These are phyloP conservation scores for Plasmodium falciparum DNA, from an alignment of 169 alveolate genomes.

Conservation along the genomic window DNA sequence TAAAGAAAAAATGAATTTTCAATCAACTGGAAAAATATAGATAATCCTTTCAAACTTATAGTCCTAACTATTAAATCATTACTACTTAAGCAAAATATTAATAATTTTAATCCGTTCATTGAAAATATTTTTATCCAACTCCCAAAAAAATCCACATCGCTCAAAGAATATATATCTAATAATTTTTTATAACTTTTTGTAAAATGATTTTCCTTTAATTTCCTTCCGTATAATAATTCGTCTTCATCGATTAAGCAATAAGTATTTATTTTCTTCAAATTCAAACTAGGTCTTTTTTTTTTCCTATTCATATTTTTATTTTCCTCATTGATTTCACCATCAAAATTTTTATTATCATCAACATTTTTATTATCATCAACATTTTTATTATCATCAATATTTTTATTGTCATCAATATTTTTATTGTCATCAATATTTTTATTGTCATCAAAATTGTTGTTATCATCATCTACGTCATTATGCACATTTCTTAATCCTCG, in stretches of 20 bases:
- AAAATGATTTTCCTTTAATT: constrained; percentile 45
- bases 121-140: constrained; percentile 67
- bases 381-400: neutral
- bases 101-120: constrained; percentile 48
- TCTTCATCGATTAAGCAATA: constrained; percentile 31
- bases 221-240: constrained; percentile 59
- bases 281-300: neutral
- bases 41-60: constrained; percentile 73
- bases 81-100: constrained; percentile 73
- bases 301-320: neutral
- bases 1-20: constrained; percentile 67
- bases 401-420: neutral
- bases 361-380: neutral
- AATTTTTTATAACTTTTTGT: constrained; percentile 57
- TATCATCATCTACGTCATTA: neutral
- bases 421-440: neutral
- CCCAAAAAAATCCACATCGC: constrained; percentile 75
- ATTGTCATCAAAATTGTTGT: neutral
- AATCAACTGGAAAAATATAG: constrained; percentile 61
- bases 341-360: neutral
- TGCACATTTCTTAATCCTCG: neutral
- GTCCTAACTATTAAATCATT: constrained; percentile 69
- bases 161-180: constrained; percentile 24
- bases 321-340: neutral
- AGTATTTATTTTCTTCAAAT: constrained; percentile 5